phyloP scores from a whole-genome alignment of 345 rosid species.

The Citrus sp. region DNA sequence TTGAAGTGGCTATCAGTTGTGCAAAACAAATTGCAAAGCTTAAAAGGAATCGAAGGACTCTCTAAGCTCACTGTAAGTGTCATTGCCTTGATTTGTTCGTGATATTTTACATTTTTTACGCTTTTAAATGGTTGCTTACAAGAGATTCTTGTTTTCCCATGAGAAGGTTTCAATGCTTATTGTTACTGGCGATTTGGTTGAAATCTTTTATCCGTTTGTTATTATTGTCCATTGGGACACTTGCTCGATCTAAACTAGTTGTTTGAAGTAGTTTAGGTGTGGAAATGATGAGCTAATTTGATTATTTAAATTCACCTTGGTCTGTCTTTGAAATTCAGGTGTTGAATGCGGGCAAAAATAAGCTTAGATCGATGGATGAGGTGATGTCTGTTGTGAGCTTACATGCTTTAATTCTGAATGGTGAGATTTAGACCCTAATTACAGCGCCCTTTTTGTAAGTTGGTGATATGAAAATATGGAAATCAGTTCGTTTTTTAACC shows the following conservation, averaged over 20 bases:
- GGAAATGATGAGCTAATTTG: no score
- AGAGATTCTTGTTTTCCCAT: not conserved
- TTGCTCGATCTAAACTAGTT: no score
- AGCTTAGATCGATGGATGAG: slow-evolving; percentile 77
- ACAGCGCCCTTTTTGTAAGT: not conserved
- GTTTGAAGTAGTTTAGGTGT: no score
- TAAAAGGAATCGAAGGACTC: no score
- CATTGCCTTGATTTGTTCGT: not conserved
- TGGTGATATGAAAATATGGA: not conserved
- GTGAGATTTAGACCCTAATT: slow-evolving; percentile 28
- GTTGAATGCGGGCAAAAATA: slow-evolving; percentile 90
- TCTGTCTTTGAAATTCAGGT: slow-evolving; percentile 38
- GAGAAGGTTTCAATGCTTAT: not conserved
- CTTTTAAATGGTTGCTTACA: not conserved
- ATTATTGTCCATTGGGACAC: not conserved
- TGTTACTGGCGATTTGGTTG: not conserved
- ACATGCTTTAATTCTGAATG: slow-evolving; percentile 84
- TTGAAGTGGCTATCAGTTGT: no score
- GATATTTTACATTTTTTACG: not conserved
- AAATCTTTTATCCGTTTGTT: not conserved
- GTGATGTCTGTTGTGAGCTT: slow-evolving; percentile 54
- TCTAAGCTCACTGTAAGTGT: not conserved
- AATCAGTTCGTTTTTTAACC: not conserved
- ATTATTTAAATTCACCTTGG: no score
- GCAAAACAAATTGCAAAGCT: no score